Conservation (phyloP, 2,329 filamentous ascomycete genomes). For the Epichloe uncinata region DNA sequence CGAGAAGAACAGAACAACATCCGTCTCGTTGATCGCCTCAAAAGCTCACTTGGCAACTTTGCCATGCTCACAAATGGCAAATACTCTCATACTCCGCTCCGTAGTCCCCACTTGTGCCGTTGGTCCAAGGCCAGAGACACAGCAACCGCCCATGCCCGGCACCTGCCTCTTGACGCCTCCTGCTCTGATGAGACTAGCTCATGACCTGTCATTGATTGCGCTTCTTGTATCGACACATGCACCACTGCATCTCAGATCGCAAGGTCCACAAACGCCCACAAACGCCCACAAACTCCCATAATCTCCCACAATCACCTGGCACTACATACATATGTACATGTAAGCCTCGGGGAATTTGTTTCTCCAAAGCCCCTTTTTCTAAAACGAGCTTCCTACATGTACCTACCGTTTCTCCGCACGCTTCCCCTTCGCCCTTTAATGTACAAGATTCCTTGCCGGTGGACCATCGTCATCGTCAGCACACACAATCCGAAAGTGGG, state of each 20-base stretch:
- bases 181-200: not conserved
- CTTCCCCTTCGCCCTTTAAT: not conserved
- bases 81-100: too few species aligned
- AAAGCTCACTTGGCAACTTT: not conserved
- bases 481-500: not conserved
- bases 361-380: not conserved
- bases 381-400: not conserved
- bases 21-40: not conserved
- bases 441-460: not conserved
- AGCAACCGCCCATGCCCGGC: not conserved
- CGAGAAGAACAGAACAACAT: too few species aligned
- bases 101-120: too few species aligned
- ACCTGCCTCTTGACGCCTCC: not conserved
- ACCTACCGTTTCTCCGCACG: not conserved
- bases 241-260: conserved; percentile 1
- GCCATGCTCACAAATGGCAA: too few species aligned
- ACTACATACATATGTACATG: not conserved
- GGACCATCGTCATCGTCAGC: not conserved
- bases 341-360: not conserved
- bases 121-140: too few species aligned
- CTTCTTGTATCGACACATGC: not conserved
- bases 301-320: not conserved
- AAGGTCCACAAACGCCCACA: not conserved
- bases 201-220: conserved; percentile 1
- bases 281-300: too few species aligned